Base-by-base conservation (phyloP, 768 basidiomycete genomes). In the Amanita jacksonii region DNA sequence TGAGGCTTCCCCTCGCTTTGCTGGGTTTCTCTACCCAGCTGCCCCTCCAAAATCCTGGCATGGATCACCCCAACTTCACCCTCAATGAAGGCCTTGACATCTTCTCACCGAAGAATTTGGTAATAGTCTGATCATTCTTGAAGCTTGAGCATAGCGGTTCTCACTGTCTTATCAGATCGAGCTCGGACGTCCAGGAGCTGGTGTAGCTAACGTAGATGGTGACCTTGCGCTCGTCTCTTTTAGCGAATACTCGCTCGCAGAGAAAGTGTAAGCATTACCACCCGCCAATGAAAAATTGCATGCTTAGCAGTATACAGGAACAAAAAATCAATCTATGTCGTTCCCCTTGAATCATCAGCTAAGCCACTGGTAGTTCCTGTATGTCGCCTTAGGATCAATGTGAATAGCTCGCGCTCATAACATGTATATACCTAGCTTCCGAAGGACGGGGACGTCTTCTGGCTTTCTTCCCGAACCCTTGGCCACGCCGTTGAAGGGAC, bases 401-500 rank as follows among this genome's bases (percentile, higher is more conserved):
- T n/a, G n/a, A n/a, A n/a, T n/a, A n/a, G n/a, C n/a, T n/a, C n/a
- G n/a, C 27, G 27, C 38, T 39, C 5, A 19, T 27, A 15, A 38
- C 3, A 24, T n/a, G 18, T 15, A 22, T 38, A 33, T 30, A 44
- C 18, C 15, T 52, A 74, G 66, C 70, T 88, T 28, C 64, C 73
- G 18, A 74, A 77, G 38, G 83, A 77, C 7, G 86, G 85, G 16
- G 79, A 85, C 35, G 71, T 72, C 2, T 89, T 91, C 63, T 91
- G 88, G 88, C 68, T 91, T 9, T 73, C 79, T 40, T 62, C 70
- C 1, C 70, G 75, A 34, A 85, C 81, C n/a, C 58, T 91, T 47
- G 85, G 71, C 1, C 79, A 85, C 43, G 75, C 79, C 41, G 73
- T 84, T 18, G 72, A 72, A 53, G 68, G 65, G 4, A 67, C 72